Percentiles rank a stretch among this genome's conserved stretches.
phyloP scores from a whole-genome alignment of 495 filamentous ascomycete genomes.

The Hypoxylon lienhwacheense region DNA sequence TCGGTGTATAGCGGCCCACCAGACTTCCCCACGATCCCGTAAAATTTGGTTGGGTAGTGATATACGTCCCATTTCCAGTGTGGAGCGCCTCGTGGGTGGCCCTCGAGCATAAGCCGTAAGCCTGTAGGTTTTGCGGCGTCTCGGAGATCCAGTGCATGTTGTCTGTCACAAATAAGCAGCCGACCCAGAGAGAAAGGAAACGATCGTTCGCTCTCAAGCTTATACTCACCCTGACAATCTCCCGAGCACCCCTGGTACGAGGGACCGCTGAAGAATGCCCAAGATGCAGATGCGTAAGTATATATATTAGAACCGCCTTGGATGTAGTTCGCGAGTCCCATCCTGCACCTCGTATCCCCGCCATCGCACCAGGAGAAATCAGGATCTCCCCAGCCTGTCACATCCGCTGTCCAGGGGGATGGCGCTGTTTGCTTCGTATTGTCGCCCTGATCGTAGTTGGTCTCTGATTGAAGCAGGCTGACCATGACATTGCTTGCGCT shows the following conservation, averaged over 20 bases:
- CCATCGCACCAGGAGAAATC: constrained; percentile 52
- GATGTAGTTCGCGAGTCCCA: constrained; percentile 61
- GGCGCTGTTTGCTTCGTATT: constrained; percentile 54
- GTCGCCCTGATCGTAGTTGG: constrained; percentile 86
- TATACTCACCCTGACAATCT: constrained; percentile 43
- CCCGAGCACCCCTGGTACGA: constrained; percentile 39
- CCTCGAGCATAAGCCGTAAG: constrained; percentile 47
- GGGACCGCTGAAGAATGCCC: constrained; percentile 68
- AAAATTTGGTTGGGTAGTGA: constrained; percentile 43
- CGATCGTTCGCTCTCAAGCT: neutral
- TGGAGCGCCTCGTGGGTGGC: constrained; percentile 33
- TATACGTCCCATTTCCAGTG: constrained; percentile 38
- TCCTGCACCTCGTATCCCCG: constrained; percentile 46
- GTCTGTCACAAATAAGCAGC: constrained; percentile 27
- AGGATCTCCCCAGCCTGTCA: constrained; percentile 53
- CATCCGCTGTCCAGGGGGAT: constrained; percentile 54
- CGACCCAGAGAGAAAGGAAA: constrained; percentile 1
- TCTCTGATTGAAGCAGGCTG: constrained; percentile 82
- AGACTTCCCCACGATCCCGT: constrained; percentile 62
- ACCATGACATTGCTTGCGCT: constrained; percentile 76
- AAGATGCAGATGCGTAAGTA: constrained; percentile 63
- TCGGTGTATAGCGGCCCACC: constrained; percentile 50
- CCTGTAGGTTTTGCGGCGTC: constrained; percentile 41
- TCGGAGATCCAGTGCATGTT: constrained; percentile 43
- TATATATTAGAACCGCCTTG: constrained; percentile 60